phyloP scores from a whole-genome alignment of 73 alveolate species.

The Symbiodinium pilosum region DNA sequence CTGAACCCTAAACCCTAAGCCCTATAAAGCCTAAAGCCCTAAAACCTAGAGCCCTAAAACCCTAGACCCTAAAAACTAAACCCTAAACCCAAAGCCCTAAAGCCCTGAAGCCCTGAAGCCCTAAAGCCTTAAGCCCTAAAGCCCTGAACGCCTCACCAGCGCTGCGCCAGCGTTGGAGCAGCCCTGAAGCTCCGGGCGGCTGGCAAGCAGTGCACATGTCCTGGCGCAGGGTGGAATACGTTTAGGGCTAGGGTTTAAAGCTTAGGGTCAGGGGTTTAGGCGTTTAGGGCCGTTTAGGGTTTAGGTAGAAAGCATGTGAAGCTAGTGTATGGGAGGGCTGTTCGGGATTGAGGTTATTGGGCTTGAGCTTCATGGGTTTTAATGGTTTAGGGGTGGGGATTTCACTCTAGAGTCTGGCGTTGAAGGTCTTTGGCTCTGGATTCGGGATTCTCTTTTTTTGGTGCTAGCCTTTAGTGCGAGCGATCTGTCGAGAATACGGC shows the following conservation, averaged over 20 bases:
- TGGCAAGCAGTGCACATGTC: slow-evolving; percentile 58
- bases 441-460: no score
- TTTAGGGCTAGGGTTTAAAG: not conserved
- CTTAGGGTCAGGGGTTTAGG: not conserved
- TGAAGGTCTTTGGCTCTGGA: no score
- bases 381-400: no score
- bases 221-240: not conserved
- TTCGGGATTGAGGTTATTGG: not conserved
- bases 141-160: slow-evolving; percentile 18
- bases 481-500: no score
- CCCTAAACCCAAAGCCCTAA: not conserved
- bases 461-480: no score
- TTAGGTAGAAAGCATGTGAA: not conserved
- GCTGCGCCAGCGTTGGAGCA: slow-evolving; percentile 53
- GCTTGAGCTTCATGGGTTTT: not conserved
- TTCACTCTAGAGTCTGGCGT: no score
- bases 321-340: not conserved
- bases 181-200: slow-evolving; percentile 55
- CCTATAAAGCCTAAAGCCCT: no score
- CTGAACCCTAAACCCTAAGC: no score
- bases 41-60: not conserved
- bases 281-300: not conserved
- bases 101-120: not conserved
- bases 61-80: not conserved
- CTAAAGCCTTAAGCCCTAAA: not conserved